Evolutionary conservation across 306 rosid genomes (phyloP), one percentile per base, ranked within the genome.

Genomic region (Quercus dentata): DNA sequence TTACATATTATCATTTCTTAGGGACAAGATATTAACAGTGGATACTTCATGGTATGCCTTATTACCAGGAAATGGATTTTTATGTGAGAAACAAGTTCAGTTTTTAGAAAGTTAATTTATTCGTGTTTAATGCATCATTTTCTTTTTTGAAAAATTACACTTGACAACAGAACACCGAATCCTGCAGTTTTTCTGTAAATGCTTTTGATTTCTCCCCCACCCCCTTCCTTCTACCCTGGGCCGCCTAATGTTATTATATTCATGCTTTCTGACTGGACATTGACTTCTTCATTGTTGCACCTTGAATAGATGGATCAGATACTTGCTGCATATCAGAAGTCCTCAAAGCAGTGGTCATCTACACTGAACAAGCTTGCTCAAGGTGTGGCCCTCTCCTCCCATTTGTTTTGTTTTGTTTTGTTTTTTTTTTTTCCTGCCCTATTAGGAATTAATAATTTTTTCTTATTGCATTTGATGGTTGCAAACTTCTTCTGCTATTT

Each of bases 281-380:
- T 54, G 30, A 30, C n/a, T 67, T 61, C 8, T 20, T 68, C 33
- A 74, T 84, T 74, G 64, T 14, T 19, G 1, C 30, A 71, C 30
- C 56, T 38, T 70, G 75, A 65, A 12, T 75, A 86, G 88, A 89
- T 88, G 73, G 92, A 88, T 33, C 79, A 17, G 28, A 86, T 77
- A 76, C 81, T 95, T 35, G 82, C 86, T 78, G 90, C 97, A 1
- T 95, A 95, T 80, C 87, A 92, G 31, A 92, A 90, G 81, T 87
- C 94, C 51, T 92, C 99, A 14, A 92, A 95, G 81, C 97, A 95
- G 85, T 95, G 97, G 99, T 95, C 94, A 23, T 85, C 95, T 68
- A 90, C 94, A 5, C 69, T 86, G 30, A 88, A 85, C 78, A 88
- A 85, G 82, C 83, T 86, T 72, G 87, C 90, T 12, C 86, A 89